Conservation (phyloP, 2,329 filamentous ascomycete genomes). For the Trichoderma guizhouense region DNA sequence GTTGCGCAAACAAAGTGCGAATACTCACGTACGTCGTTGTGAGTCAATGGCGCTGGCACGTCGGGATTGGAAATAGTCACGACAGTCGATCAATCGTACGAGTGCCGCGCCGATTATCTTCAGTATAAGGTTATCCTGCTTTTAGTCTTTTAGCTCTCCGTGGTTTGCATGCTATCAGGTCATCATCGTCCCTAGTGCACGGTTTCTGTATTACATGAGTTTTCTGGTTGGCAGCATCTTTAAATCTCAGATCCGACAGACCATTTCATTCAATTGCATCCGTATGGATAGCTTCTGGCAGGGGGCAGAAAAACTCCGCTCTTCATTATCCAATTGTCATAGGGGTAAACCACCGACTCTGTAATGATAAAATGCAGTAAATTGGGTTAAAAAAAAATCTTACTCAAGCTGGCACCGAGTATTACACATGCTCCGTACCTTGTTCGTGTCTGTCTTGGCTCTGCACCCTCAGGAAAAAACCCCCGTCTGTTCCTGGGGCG, state of each 20-base stretch:
- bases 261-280: not conserved
- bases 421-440: not conserved
- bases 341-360: not conserved
- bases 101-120: not conserved
- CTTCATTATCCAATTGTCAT: not conserved
- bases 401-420: not conserved
- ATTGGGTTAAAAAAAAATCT: not conserved
- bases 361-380: not conserved
- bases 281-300: not conserved
- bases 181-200: not conserved
- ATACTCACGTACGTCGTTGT: constrained; percentile 3
- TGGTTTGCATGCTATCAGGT: not conserved
- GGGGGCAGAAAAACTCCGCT: not conserved
- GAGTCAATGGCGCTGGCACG: constrained; percentile 7
- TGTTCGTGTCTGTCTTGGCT: constrained; percentile 4
- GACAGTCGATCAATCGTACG: not conserved
- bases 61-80: not conserved
- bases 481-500: not conserved
- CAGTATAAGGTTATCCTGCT: not conserved
- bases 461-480: not conserved
- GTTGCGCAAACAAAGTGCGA: not conserved
- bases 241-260: not conserved
- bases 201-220: not conserved
- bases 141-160: not conserved
- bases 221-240: not conserved